phyloP scores from a whole-genome alignment of 495 filamentous ascomycete species.

The Ascobolus immersus region DNA sequence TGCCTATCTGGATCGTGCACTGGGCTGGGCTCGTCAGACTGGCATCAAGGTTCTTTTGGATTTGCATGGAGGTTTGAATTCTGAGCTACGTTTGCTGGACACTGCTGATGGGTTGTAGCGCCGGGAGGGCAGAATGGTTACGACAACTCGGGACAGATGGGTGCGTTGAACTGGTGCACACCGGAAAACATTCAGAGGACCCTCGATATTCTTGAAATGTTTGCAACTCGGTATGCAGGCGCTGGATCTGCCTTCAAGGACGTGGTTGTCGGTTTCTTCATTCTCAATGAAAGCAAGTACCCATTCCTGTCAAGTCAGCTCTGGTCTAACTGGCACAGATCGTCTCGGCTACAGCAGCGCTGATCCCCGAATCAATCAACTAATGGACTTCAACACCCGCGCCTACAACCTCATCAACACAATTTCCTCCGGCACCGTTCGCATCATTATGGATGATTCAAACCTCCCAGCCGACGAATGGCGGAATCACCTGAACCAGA shows the following conservation, averaged over 20 bases:
- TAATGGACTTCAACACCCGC: constrained; percentile 19
- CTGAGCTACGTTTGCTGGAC: no score
- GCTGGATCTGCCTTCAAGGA: constrained; percentile 19
- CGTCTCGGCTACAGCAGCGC: constrained; percentile 16
- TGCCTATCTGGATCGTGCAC: constrained; percentile 19
- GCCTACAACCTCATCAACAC: constrained; percentile 9
- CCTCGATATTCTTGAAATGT: constrained; percentile 17
- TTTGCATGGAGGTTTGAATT: constrained; percentile 18
- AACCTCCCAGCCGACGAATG: no score
- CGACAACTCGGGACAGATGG: constrained; percentile 19
- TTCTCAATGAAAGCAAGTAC: constrained; percentile 23
- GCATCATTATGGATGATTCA: no score
- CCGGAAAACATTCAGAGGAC: constrained; percentile 16
- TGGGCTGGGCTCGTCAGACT: constrained; percentile 18
- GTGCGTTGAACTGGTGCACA: constrained; percentile 18
- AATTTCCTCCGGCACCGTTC: no score
- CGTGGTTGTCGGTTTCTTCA: constrained; percentile 20
- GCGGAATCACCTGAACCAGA: no score
- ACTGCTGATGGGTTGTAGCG: no score
- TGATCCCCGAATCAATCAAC: constrained; percentile 14
- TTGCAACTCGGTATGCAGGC: constrained; percentile 20
- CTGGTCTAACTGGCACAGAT: no score
- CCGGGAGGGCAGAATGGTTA: constrained; percentile 23
- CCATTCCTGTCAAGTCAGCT: no score
- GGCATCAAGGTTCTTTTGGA: constrained; percentile 21